Percentiles rank a stretch among this genome's conserved stretches.
These are phyloP conservation scores for Dryas integrifolia DNA, from an alignment of 331 rosid genomes.

Conservation along the genomic window DNA sequence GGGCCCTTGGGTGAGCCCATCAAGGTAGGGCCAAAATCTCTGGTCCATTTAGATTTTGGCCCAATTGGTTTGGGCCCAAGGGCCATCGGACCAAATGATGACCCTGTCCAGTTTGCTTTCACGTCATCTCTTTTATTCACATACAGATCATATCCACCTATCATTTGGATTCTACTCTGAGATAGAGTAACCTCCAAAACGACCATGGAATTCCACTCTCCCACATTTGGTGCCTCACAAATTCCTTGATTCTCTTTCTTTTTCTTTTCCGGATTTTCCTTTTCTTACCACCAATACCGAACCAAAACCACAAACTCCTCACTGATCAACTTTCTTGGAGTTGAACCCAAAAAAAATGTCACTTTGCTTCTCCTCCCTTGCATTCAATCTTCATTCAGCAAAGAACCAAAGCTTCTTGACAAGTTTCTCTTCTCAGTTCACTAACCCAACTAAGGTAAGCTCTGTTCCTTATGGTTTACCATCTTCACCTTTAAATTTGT, in stretches of 20 bases:
- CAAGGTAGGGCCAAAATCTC: no score
- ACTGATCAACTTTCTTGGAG: constrained; percentile 7
- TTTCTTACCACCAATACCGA: background rate
- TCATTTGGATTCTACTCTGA: constrained; percentile 35
- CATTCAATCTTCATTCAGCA: constrained; percentile 43
- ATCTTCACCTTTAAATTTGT: constrained; percentile 24
- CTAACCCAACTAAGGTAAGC: constrained; percentile 45
- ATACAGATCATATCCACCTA: constrained; percentile 31
- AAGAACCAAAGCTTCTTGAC: constrained; percentile 33
- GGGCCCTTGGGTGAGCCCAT: no score
- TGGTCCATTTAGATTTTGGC: no score
- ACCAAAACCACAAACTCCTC: constrained; percentile 15
- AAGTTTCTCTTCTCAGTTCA: constrained; percentile 41
- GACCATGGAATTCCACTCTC: constrained; percentile 9
- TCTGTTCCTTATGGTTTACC: constrained; percentile 34
- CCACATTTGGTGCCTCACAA: constrained; percentile 19
- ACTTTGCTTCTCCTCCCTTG: constrained; percentile 48
- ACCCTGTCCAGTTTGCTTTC: background rate
- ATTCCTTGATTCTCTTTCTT: background rate
- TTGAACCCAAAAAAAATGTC: constrained; percentile 40
- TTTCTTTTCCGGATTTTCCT: background rate
- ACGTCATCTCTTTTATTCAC: constrained; percentile 25
- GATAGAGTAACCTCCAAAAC: constrained; percentile 11
- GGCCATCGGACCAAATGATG: no score
- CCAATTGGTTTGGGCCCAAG: no score